Base-by-base conservation (phyloP, 2,329 filamentous ascomycete genomes). In the Dactylellina sp. region DNA sequence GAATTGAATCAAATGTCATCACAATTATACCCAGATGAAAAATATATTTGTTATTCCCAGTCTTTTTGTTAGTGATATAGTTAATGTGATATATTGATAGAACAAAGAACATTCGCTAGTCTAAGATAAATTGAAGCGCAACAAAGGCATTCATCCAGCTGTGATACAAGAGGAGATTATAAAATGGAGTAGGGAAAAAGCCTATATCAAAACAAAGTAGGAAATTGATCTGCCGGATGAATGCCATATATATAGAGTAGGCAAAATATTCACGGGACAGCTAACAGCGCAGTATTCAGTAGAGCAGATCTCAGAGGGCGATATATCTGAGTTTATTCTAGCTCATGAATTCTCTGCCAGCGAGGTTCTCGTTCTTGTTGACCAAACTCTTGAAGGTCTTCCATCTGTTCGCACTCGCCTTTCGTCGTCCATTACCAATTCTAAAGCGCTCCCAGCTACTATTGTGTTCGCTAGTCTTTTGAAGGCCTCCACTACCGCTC, bases 81-180 rank as follows among this genome's bases (percentile, higher is more conserved):
- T 7, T 18, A 22, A 14, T 2, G 20, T 44, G 53, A 22, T 46
- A 44, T 59, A 16, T 22, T 42, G 18, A 14, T 9, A 5, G 18
- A 59, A 25, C 11, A 7, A 59, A 18, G 16, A 25, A 28, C 14
- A 61, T 44, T 12, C 68, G 61, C 61, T 72, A 65, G 60, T 72
- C 60, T 72, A 72, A 61, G 37, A 52, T 16, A 46, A 28, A 47
- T 32, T 32, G 28, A 49, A 63, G 25, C 14, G 52, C 22, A 52
- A 66, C 28, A 32, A 32, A 32, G 28, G 28, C 5, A 32, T 32
- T 32, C 2, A 59, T 50, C 7, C 5, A 12, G n/a, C 24, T 39
- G 47, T 46, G 35, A 46, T 20, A 49, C 25, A 32, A 59, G 16
- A 22, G 14, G 28, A 40, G 32, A 39, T 12, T 11, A 40, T 7